Evolutionary conservation across 371 early-diverging fungal genomes (phyloP), one percentile per base, ranked within the genome.

Genomic region (Rhizomucor miehei): DNA sequence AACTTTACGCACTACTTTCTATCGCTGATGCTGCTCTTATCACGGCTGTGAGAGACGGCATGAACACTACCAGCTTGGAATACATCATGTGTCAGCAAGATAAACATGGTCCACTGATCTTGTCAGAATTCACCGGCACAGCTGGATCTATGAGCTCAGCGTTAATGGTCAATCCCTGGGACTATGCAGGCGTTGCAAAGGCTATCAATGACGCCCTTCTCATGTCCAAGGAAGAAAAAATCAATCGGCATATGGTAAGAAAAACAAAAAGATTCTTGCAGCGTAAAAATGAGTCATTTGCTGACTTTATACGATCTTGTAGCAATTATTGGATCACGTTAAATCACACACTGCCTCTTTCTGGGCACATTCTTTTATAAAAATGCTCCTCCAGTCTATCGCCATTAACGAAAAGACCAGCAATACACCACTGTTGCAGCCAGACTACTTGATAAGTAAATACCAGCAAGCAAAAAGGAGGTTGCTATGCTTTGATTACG

Each of bases 11-110:
- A 0, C 75, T 99, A 19, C 81, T 99, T 39, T 85, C 89, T 6
- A 82, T 93, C 6, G 97, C 98, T 6, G 98, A 99, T 76, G 89
- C 92, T 5, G 94, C 92, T 29, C 67, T 99, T 24, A 93, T 99
- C 55, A 99, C 99, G 1, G 86, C 94, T 35, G 80, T 98, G 14
- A 84, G 98, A 20, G 99, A 99, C 73, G 99, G 99, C 44, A 99
- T 99, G 99, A 99, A 99, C 73, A 91, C 99, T 9, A 96, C 97
- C 1, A 89, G 93, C 40, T 89, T 98, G 54, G 99, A 99, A 69
- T 99, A 93, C 75, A 87, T 99, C 44, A 87, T 98, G 54, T 99
- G 97, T 71, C 98, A 99, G 67, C 89, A 93, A 61, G 90, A 92
- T 45, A 90, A 90, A 45, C 79, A 87, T 56, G 94, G 94, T 0